A percentile compares a stretch with the other conserved stretches of the same genome.
These are phyloP conservation scores for Tagetes patula DNA, from an alignment of 129 eudicot species.

Conservation along the genomic window DNA sequence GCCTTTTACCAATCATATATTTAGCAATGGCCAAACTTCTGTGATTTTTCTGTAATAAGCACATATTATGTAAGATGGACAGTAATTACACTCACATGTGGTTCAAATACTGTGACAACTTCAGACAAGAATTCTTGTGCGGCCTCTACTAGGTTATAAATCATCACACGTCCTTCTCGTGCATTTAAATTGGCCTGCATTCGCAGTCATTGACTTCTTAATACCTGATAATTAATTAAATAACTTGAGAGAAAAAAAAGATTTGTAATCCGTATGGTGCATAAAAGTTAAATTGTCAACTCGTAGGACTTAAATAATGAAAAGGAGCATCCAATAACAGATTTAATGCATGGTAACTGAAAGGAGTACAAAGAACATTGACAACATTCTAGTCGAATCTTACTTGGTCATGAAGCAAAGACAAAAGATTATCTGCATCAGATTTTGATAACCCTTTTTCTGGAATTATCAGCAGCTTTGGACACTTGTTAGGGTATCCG, in stretches of 20 bases:
- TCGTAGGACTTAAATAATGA: neutral
- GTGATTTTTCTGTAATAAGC: constrained; percentile 15
- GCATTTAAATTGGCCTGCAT: constrained; percentile 90
- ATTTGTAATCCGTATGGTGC: constrained; percentile 7
- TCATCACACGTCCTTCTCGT: constrained; percentile 99
- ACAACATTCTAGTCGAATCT: constrained; percentile 16
- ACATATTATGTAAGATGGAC: constrained; percentile 10
- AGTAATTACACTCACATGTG: constrained; percentile 40
- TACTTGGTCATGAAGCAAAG: constrained; percentile 89
- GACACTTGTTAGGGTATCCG: constrained; percentile 93
- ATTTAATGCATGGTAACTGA: neutral
- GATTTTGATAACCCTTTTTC: constrained; percentile 78
- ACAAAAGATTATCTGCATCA: constrained; percentile 74
- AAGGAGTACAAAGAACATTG: neutral
- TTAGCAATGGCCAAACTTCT: constrained; percentile 1
- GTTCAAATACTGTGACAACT: constrained; percentile 55
- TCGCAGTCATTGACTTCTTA: constrained; percentile 13
- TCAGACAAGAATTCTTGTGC: constrained; percentile 99
- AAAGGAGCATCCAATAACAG: constrained; percentile 9
- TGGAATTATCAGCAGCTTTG: constrained; percentile 69
- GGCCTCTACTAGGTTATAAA: constrained; percentile 93
- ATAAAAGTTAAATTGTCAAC: constrained; percentile 12
- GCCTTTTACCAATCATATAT: constrained; percentile 5
- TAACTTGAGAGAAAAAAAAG: constrained; percentile 5
- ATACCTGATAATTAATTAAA: constrained; percentile 11